Conservation (phyloP, 805 yeast species). For the Ogataea wickerhamii region DNA sequence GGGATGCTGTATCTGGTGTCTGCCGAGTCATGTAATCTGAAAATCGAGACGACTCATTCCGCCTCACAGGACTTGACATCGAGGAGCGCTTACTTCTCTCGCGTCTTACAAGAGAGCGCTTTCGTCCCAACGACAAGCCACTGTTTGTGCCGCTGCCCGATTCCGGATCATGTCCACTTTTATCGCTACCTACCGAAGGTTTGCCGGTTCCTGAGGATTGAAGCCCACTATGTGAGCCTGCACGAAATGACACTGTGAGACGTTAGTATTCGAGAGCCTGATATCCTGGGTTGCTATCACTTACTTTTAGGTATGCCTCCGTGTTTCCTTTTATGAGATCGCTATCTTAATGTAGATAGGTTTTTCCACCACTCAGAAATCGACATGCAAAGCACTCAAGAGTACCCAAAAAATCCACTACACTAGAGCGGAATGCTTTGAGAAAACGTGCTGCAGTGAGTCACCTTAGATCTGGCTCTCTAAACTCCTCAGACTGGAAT, state of each 20-base stretch:
- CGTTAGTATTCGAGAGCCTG: no score
- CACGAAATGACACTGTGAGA: neutral
- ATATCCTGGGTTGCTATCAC: no score
- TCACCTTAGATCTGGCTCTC: no score
- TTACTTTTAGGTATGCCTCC: no score
- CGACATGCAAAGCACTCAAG: no score
- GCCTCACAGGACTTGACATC: neutral
- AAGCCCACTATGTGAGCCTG: neutral
- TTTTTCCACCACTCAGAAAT: no score
- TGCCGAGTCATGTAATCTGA: neutral
- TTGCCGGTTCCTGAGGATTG: neutral
- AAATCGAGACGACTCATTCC: neutral
- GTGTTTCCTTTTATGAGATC: no score
- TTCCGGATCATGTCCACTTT: neutral
- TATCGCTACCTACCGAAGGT: neutral
- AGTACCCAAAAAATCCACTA: no score
- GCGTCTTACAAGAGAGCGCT: conserved; percentile 1
- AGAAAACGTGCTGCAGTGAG: no score
- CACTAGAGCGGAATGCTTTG: no score
- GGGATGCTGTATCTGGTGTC: neutral
- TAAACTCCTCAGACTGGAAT: no score
- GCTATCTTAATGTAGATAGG: no score
- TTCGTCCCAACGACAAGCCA: neutral
- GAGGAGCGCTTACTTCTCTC: conserved; percentile 2
- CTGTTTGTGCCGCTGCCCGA: neutral